Conservation (phyloP, 164 flowering plant genomes). For the Nelumbo lutea region DNA sequence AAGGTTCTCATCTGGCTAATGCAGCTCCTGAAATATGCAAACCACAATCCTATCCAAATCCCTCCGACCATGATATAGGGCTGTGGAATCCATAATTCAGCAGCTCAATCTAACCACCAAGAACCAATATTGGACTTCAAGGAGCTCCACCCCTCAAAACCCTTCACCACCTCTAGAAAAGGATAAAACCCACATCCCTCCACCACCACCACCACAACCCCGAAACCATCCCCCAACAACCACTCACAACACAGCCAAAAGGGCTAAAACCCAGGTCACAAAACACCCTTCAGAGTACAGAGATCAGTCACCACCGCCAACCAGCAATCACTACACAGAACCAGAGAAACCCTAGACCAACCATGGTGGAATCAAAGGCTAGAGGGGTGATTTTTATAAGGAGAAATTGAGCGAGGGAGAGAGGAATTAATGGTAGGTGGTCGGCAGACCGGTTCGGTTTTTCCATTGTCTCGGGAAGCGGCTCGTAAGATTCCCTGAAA, state of each 20-base stretch:
- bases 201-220: not conserved
- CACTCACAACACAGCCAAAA: not conserved
- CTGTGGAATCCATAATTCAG: slow-evolving; percentile 29
- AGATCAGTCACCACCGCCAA: too few relatives aligned
- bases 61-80: slow-evolving; percentile 10
- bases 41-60: slow-evolving; percentile 28
- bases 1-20: slow-evolving; percentile 22
- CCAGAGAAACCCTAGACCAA: not conserved
- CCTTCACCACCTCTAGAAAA: not conserved
- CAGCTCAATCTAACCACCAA: slow-evolving; percentile 18
- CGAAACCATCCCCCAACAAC: not conserved
- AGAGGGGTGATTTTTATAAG: not conserved
- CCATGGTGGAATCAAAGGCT: not conserved
- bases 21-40: slow-evolving; percentile 36
- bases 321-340: too few relatives aligned
- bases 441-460: not conserved
- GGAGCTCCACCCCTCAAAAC: slow-evolving; percentile 20
- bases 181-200: not conserved
- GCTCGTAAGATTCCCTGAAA: not conserved
- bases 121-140: slow-evolving; percentile 17
- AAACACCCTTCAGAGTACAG: not conserved
- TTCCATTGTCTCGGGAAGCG: not conserved
- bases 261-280: not conserved
- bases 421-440: not conserved
- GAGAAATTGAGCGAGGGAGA: not conserved